Base-by-base conservation (phyloP, 2,329 filamentous ascomycete genomes). In the Colletotrichum graminicola region DNA sequence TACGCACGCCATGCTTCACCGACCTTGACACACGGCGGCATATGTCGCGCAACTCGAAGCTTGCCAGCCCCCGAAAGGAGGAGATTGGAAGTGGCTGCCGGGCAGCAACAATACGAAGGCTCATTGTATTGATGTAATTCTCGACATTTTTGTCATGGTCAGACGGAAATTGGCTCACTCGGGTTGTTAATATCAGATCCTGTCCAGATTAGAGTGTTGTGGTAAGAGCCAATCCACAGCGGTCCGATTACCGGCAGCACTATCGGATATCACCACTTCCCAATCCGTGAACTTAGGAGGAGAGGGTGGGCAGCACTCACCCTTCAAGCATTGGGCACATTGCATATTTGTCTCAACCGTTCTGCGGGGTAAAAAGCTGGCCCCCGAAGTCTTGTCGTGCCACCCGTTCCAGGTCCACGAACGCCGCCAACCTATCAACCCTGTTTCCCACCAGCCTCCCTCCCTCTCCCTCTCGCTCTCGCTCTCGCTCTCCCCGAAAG, bases 281-380 rank as follows among this genome's bases (percentile, higher is more conserved):
- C 47, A 55, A 64, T 52, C 26, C 45, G 36, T 43, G 51, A 26
- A 62, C 43, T n/a, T 52, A 59, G 6, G 43, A 39, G 62, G 43
- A 57, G 47, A 67, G 41, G 21, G 63, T 62, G 55, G 55, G 41
- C 62, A 45, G 45, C 54, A 29, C 52, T 18, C 62, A 41, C 32
- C 49, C 56, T 56, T 43, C 43, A 39, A 47, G 57, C 34, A 69
- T 45, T 11, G 43, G 26, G 41, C 36, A 26, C 56, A 55, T 47
- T 47, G 51, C 26, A 70, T 55, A 55, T 71, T 54, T 62, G 66
- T 71, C 70, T 66, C 66, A 59, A 66, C 23, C 49, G 23, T 29
- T 71, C 61, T 72, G 70, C 67, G 70, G 66, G 70, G 70, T 66
- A 72, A 23, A 21, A 51, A 52, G 36, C n/a, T 62, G 66, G 70